Percentiles rank a stretch among this genome's conserved stretches.
Conservation (phyloP, 305 asterid species). For the Fraxinus paxiana region DNA sequence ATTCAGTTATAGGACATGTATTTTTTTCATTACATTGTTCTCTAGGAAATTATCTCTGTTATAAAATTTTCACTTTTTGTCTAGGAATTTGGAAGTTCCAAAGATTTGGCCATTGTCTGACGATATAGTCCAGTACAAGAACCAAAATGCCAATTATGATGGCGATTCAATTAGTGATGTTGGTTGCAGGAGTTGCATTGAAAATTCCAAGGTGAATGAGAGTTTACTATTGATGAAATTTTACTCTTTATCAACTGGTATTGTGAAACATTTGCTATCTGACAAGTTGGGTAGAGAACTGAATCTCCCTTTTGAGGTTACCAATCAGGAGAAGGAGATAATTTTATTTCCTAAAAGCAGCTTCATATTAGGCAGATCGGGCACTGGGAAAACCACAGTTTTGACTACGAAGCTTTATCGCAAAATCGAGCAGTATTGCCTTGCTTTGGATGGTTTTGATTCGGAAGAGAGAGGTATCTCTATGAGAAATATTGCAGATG, state of each 20-base stretch:
- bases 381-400: conserved; percentile 68
- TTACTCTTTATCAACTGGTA: conserved; percentile 47
- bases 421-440: conserved; percentile 42
- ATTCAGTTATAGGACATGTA: neutral
- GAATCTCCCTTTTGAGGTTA: conserved; percentile 69
- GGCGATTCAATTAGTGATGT: conserved; percentile 19
- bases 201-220: conserved; percentile 61
- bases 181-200: conserved; percentile 41
- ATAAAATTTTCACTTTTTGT: neutral
- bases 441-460: conserved; percentile 35
- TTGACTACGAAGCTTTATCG: conserved; percentile 59
- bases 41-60: neutral
- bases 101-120: conserved; percentile 41
- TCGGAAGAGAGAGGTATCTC: conserved; percentile 2
- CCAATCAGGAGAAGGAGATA: conserved; percentile 55
- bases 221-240: conserved; percentile 61
- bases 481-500: neutral
- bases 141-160: conserved; percentile 8
- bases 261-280: conserved; percentile 54
- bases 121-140: conserved; percentile 40
- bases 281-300: conserved; percentile 40
- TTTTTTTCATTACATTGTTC: neutral
- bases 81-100: conserved; percentile 64
- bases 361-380: conserved; percentile 76
- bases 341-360: conserved; percentile 46